Percentiles rank a stretch among this genome's conserved stretches.
phyloP scores from a whole-genome alignment of 805 yeast species.

The Yamadazyma paraphyllophila region DNA sequence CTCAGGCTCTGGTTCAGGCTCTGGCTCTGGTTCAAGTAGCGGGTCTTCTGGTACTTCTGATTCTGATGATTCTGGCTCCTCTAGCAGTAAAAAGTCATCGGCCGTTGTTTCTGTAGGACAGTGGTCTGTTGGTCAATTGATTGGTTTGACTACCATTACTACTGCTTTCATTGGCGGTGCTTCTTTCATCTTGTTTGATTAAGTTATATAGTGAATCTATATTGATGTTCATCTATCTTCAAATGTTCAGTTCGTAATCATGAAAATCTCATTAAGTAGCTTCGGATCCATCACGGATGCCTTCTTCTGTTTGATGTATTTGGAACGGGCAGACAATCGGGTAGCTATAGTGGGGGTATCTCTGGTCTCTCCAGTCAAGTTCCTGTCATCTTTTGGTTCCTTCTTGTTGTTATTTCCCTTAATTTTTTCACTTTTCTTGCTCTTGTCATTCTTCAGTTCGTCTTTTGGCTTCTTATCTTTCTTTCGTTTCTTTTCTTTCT shows the following conservation, averaged over 20 bases:
- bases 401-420: slow-evolving; percentile 11
- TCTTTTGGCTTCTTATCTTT: not conserved
- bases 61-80: slow-evolving; percentile 14
- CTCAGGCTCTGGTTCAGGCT: slow-evolving; percentile 22
- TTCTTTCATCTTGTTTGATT: slow-evolving; percentile 28
- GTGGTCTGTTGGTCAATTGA: slow-evolving; percentile 30
- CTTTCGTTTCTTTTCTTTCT: slow-evolving; percentile 5
- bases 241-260: slow-evolving; percentile 56
- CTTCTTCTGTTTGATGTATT: slow-evolving; percentile 85
- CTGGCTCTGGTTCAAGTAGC: slow-evolving; percentile 23
- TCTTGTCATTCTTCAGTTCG: slow-evolving; percentile 2
- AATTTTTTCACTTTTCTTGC: slow-evolving; percentile 7
- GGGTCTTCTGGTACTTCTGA: slow-evolving; percentile 18
- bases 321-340: slow-evolving; percentile 65
- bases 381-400: slow-evolving; percentile 2
- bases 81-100: slow-evolving; percentile 22
- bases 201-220: slow-evolving; percentile 3
- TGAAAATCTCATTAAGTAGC: slow-evolving; percentile 88
- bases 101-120: slow-evolving; percentile 19
- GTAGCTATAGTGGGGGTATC: slow-evolving; percentile 25
- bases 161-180: slow-evolving; percentile 47
- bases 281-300: slow-evolving; percentile 89
- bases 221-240: slow-evolving; percentile 3
- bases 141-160: slow-evolving; percentile 31
- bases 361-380: slow-evolving; percentile 8